These are phyloP conservation scores for Quercus cerris DNA, from an alignment of 306 rosid species.

Conservation along the genomic window DNA sequence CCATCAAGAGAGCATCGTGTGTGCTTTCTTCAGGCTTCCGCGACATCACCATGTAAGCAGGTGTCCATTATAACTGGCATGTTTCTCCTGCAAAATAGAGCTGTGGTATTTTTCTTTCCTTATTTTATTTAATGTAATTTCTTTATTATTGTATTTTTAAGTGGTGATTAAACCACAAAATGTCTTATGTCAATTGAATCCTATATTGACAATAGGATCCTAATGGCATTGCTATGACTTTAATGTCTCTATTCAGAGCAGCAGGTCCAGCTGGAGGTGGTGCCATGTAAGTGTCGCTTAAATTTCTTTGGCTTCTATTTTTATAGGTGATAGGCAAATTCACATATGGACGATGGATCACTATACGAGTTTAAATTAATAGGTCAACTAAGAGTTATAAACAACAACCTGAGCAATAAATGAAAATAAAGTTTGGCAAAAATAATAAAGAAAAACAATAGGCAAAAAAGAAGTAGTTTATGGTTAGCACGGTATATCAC, in stretches of 20 bases:
- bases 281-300: constrained; percentile 51
- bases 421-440: no score
- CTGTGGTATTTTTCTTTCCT: constrained; percentile 57
- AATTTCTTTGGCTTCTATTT: not conserved
- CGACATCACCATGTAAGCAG: constrained; percentile 30
- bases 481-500: no score
- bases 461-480: no score
- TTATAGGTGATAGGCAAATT: not conserved
- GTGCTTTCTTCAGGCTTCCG: no score
- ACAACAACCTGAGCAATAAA: no score
- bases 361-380: not conserved
- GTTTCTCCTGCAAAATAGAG: constrained; percentile 66
- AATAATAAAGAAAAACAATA: no score
- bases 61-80: constrained; percentile 47
- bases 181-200: not conserved
- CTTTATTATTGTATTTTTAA: not conserved
- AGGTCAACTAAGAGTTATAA: not conserved
- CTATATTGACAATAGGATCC: constrained; percentile 51
- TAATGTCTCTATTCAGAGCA: constrained; percentile 81
- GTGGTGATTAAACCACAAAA: not conserved
- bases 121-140: not conserved
- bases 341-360: not conserved
- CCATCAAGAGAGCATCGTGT: no score
- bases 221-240: constrained; percentile 84
- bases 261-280: constrained; percentile 89